Base-by-base conservation (phyloP, 352 stramenopile genomes). In the Globisporangium spinosum region DNA sequence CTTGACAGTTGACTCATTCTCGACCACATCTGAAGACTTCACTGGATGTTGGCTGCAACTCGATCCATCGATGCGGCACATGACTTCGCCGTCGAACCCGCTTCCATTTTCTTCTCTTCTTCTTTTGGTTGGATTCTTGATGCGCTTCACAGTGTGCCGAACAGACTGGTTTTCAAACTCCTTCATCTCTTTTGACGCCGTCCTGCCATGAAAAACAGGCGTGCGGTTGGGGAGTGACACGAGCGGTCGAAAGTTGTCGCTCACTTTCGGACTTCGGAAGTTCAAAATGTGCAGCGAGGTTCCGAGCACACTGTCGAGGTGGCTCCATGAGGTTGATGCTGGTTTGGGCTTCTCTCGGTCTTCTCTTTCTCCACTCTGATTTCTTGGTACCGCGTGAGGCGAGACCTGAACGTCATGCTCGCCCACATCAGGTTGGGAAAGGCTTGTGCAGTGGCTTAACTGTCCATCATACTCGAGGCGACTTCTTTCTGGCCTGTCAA, bases 241-340 rank as follows among this genome's bases (percentile, higher is more conserved):
- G 7, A 92, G 67, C 15, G 85, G 79, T 22, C 74, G 77, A 55
- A 92, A 92, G 40, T 89, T 89, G 51, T 94, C 85, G 68, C 83
- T 92, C 29, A 94, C 82, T 67, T 94, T 94, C 2, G 85, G 83
- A 55, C 85, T 93, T 35, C 78, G 72, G 55, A 93, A 93, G 61
- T 92, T 87, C 4, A 92, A 72, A 58, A 94, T 92, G 59, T 94
- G 85, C 6, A 80, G 61, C 1, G 83, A 90, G 2, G 77, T 77
- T 0, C 85, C 83, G 23, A 94, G 76, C 3, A 92, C 75, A 20
- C 82, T 82, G 57, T 91, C 82, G 9, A 92, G 71, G 57, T 90
- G 85, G 9, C 69, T 78, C 82, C 83, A 93, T 8, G 79, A 83
- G 4, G 78, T 82, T 29, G 65, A 80, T 12, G 78, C 77, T 32